These are phyloP conservation scores for Fraxinus anomala DNA, from an alignment of 257 asterid species.

Conservation along the genomic window DNA sequence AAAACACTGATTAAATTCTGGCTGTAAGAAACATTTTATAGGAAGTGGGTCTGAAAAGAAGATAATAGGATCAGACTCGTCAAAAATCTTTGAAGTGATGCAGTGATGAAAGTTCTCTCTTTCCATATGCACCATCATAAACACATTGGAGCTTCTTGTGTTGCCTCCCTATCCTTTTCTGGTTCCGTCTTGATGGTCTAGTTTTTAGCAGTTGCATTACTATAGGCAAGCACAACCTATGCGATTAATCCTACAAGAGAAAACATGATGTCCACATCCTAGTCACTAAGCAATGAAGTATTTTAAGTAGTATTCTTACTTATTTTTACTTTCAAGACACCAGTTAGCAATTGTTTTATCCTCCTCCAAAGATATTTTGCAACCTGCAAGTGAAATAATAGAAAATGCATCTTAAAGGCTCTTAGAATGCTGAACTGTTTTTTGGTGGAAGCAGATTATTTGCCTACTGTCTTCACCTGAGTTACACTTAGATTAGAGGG, in stretches of 20 bases:
- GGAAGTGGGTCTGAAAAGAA: neutral
- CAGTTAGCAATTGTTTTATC: neutral
- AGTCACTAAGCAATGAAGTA: neutral
- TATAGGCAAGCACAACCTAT: neutral
- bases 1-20: neutral
- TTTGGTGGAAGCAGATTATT: too few relatives aligned
- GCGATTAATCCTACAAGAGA: neutral
- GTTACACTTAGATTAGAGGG: too few relatives aligned
- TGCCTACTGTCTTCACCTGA: too few relatives aligned
- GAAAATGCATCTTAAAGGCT: too few relatives aligned
- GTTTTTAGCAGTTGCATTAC: neutral
- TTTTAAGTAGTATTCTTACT: neutral
- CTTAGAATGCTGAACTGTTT: too few relatives aligned
- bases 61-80: neutral
- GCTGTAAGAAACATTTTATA: neutral
- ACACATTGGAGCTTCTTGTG: neutral
- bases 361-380: neutral
- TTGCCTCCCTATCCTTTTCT: neutral
- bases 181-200: neutral
- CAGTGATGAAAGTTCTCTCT: neutral
- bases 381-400: neutral
- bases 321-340: neutral
- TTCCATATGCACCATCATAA: neutral
- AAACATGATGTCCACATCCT: neutral
- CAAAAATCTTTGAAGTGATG: neutral